These are phyloP conservation scores for Beverwykella pulmonaria DNA, from an alignment of 495 filamentous ascomycete species.

Conservation along the genomic window DNA sequence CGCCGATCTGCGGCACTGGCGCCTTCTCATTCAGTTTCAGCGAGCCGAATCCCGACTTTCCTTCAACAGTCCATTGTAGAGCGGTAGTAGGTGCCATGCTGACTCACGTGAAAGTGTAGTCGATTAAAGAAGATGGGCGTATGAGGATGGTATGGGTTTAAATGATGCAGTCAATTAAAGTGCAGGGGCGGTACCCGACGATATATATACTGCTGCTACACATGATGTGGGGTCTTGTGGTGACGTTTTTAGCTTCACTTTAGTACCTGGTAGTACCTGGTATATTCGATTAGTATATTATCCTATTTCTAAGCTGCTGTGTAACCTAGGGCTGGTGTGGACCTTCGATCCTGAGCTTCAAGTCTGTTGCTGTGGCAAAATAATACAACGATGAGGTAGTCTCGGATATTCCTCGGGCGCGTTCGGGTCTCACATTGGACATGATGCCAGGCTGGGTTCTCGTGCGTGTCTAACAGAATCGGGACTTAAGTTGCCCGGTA, in stretches of 20 bases:
- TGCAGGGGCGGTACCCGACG: background rate
- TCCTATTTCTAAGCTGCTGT: background rate
- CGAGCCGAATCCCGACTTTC: conserved; percentile 61
- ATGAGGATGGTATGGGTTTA: background rate
- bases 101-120: background rate
- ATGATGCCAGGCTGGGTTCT: too few relatives aligned
- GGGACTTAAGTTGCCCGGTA: too few relatives aligned
- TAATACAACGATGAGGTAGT: too few relatives aligned
- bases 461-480: too few relatives aligned
- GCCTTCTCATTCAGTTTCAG: conserved; percentile 59
- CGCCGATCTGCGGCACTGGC: conserved; percentile 63
- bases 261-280: background rate
- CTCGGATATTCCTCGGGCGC: too few relatives aligned
- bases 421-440: too few relatives aligned
- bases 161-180: background rate
- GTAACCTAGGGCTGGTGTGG: background rate
- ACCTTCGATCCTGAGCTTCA: too few relatives aligned
- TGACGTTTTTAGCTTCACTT: background rate
- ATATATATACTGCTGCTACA: background rate
- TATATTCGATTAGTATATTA: background rate
- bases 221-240: conserved; percentile 1
- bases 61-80: conserved; percentile 67
- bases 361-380: too few relatives aligned
- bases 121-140: background rate
- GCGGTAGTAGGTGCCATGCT: conserved; percentile 56